Conservation (phyloP, 1,284 basidiomycete species). For the Melampsora americana region DNA sequence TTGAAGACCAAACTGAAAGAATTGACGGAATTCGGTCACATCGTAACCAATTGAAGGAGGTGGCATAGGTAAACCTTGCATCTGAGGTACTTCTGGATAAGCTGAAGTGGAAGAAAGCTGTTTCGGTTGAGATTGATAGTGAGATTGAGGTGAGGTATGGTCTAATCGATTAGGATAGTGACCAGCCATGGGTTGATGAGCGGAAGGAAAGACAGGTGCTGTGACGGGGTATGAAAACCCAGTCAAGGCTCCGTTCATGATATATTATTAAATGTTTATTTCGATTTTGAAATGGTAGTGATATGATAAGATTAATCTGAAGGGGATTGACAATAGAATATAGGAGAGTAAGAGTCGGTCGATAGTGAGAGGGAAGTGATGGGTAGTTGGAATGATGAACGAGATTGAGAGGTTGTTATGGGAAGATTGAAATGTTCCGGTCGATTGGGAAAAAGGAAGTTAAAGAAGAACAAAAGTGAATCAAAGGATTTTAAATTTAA, state of each 20-base stretch:
- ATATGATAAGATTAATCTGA: no score
- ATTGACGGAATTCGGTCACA: constrained; percentile 42
- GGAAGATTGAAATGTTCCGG: no score
- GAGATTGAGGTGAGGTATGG: neutral
- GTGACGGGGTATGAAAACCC: constrained; percentile 4
- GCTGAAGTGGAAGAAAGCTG: neutral
- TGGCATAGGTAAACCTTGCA: constrained; percentile 43
- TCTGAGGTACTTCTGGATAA: constrained; percentile 9
- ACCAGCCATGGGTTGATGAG: neutral
- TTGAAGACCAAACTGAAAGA: constrained; percentile 41
- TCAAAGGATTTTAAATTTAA: no score
- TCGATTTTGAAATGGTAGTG: no score
- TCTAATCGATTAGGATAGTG: neutral
- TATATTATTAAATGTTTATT: neutral
- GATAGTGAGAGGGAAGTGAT: no score
- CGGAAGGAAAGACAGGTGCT: neutral
- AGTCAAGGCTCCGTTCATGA: neutral
- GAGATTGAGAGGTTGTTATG: no score
- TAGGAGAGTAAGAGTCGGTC: no score
- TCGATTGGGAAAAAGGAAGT: no score
- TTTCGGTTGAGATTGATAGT: neutral
- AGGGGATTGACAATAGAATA: no score
- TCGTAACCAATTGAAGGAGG: constrained; percentile 43
- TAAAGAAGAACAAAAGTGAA: no score
- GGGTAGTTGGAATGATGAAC: no score